A percentile compares a stretch with the other conserved stretches of the same genome.
Conservation (phyloP, 495 filamentous ascomycete genomes). For the Talaromyces ruber region DNA sequence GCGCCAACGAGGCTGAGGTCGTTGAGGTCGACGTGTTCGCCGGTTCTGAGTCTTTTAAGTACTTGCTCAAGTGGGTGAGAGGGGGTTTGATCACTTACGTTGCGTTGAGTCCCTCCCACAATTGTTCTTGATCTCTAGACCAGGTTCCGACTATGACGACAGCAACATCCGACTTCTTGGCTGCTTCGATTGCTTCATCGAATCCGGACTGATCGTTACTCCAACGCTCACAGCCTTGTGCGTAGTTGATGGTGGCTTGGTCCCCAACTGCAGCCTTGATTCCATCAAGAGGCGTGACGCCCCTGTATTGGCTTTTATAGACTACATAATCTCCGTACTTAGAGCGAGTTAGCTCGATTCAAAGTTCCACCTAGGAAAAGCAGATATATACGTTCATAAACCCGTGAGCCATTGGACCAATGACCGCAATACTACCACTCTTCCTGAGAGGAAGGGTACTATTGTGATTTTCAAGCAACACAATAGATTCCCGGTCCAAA, state of each 20-base stretch:
- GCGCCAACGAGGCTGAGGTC: conserved; percentile 60
- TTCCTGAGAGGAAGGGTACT: conserved; percentile 51
- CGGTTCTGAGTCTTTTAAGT: conserved; percentile 37
- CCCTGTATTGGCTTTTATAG: conserved; percentile 48
- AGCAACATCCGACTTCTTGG: conserved; percentile 58
- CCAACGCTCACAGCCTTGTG: conserved; percentile 65
- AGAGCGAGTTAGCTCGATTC: conserved; percentile 6
- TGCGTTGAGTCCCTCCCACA: conserved; percentile 62
- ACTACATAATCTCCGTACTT: conserved; percentile 64
- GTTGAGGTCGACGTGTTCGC: conserved; percentile 60
- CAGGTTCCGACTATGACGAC: conserved; percentile 67
- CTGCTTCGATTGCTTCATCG: conserved; percentile 50
- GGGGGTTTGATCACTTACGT: conserved; percentile 23
- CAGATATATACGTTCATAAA: conserved; percentile 51
- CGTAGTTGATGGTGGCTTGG: conserved; percentile 47
- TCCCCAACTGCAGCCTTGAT: conserved; percentile 51
- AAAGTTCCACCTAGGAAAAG: not conserved
- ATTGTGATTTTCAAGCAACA: conserved; percentile 61
- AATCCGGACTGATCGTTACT: conserved; percentile 57
- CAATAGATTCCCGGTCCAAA: conserved; percentile 59
- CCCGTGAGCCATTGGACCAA: conserved; percentile 65
- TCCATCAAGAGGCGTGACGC: conserved; percentile 58
- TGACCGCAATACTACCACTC: conserved; percentile 55
- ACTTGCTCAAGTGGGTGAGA: not conserved
- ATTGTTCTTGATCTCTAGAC: conserved; percentile 60